These are phyloP conservation scores for Backusella westeae DNA, from an alignment of 192 early-diverging fungal species.

Conservation along the genomic window DNA sequence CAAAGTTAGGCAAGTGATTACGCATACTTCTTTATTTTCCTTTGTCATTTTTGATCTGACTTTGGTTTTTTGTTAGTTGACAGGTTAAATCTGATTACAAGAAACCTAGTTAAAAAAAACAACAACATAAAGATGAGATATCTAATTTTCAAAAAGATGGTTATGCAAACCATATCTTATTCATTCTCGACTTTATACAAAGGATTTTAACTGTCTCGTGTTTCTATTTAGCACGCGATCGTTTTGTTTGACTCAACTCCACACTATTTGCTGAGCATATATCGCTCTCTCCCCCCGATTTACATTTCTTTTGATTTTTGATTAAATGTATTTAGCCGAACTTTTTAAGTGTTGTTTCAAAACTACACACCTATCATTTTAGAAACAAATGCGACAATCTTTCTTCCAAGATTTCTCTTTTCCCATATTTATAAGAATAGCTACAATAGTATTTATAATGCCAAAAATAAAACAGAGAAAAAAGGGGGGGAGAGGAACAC, in stretches of 20 bases:
- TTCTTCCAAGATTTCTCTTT: not conserved
- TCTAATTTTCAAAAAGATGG: too few species aligned
- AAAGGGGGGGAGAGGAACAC: not conserved
- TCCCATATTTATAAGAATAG: not conserved
- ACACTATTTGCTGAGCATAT: conserved; percentile 6
- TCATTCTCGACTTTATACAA: not conserved
- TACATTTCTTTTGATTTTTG: not conserved
- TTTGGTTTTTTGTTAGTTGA: not conserved
- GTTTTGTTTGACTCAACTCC: not conserved
- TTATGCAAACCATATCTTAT: not conserved
- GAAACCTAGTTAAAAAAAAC: not conserved
- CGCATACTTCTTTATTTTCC: conserved; percentile 4
- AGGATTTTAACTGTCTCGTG: not conserved
- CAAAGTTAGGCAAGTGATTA: not conserved
- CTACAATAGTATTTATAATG: not conserved
- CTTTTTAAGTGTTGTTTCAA: not conserved
- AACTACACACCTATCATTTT: not conserved
- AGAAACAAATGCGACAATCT: not conserved
- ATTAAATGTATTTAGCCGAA: conserved; percentile 8
- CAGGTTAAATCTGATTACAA: conserved; percentile 1
- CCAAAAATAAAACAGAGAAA: not conserved
- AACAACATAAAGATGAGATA: not conserved
- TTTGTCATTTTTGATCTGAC: not conserved
- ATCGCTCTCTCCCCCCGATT: not conserved
- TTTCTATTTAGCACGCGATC: conserved; percentile 2